phyloP scores from a whole-genome alignment of 768 basidiomycete species.

The Serendipita vermifera region DNA sequence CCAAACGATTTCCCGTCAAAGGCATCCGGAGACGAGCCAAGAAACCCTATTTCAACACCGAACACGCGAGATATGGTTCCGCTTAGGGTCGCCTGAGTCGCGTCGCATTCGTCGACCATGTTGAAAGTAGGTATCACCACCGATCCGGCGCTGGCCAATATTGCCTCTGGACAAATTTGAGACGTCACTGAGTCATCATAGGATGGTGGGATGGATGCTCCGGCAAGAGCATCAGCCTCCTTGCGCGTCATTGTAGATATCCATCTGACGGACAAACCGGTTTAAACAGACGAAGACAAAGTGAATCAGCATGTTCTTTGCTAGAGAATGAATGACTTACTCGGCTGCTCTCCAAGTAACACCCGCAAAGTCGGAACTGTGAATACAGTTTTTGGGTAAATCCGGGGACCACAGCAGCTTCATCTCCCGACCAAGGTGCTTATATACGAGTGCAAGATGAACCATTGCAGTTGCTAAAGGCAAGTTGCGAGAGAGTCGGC shows the following conservation, averaged over 20 bases:
- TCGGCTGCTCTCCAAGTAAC: too few relatives aligned
- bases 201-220: constrained; percentile 51
- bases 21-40: constrained; percentile 20
- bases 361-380: constrained; percentile 69
- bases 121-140: constrained; percentile 72
- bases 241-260: constrained; percentile 49
- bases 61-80: not conserved
- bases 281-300: too few relatives aligned
- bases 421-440: constrained; percentile 71
- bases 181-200: constrained; percentile 58
- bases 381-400: constrained; percentile 44
- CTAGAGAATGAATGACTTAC: too few relatives aligned
- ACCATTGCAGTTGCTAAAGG: too few relatives aligned
- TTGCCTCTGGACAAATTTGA: constrained; percentile 51
- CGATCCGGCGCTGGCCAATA: constrained; percentile 33
- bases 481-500: too few relatives aligned
- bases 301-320: too few relatives aligned
- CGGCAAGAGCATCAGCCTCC: constrained; percentile 51
- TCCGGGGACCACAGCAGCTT: constrained; percentile 52
- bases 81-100: not conserved
- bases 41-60: not conserved
- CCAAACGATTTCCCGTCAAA: constrained; percentile 67
- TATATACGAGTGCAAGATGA: constrained; percentile 72
- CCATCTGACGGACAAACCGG: constrained; percentile 67
- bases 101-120: constrained; percentile 34